Evolutionary conservation across 441 rosid species (phyloP).

Genomic region (Syzygium malaccense): DNA sequence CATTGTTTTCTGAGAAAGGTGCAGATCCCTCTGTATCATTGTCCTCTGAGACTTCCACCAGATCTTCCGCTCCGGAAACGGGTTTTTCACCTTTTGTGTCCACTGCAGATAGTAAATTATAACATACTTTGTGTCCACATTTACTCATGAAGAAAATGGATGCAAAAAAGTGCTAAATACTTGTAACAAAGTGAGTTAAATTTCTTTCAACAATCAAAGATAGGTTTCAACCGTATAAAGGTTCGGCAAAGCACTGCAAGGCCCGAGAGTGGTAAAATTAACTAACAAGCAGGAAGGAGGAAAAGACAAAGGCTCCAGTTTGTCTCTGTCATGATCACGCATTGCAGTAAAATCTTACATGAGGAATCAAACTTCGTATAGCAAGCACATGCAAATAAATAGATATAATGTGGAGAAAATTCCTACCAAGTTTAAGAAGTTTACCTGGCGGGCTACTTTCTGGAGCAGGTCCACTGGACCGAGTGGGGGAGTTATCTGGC

Average conservation of each 20-base stretch:
- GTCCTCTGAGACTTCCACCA: constrained; percentile 35
- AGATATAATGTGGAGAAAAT: background rate
- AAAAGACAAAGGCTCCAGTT: background rate
- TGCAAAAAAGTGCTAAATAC: constrained; percentile 1
- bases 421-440: background rate
- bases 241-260: background rate
- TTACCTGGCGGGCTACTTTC: constrained; percentile 46
- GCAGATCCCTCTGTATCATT: constrained; percentile 46
- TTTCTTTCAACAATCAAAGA: background rate
- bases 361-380: background rate
- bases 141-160: background rate
- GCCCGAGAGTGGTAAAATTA: background rate
- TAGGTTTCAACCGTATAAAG: background rate
- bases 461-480: constrained; percentile 42
- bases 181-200: background rate
- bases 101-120: constrained; percentile 23
- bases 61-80: constrained; percentile 21
- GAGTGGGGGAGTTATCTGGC: constrained; percentile 63
- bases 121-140: background rate
- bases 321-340: background rate
- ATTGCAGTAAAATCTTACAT: background rate
- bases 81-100: constrained; percentile 33
- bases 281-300: background rate
- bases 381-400: background rate
- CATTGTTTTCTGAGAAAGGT: constrained; percentile 34